Evolutionary conservation across 2,329 filamentous ascomycete genomes (phyloP).

Genomic region (Colletotrichum echinochloae): DNA sequence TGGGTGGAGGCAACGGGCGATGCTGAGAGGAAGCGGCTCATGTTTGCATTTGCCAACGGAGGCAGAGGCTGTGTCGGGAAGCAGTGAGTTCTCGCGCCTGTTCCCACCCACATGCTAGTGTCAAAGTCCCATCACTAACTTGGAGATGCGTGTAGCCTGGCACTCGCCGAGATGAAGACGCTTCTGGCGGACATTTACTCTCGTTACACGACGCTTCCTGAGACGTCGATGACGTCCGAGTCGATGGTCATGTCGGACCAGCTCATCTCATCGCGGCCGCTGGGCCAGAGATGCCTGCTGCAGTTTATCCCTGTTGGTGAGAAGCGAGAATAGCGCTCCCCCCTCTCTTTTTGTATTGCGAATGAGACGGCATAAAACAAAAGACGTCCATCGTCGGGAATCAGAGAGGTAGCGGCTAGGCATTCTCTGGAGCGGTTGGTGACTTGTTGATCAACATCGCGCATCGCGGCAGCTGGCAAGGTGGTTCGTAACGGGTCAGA

Average conservation of each 20-base stretch:
- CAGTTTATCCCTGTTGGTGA: constrained; percentile 55
- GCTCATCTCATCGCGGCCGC: constrained; percentile 73
- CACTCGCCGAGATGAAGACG: constrained; percentile 76
- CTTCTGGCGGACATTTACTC: constrained; percentile 73
- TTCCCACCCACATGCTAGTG: background rate
- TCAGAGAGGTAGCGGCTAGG: background rate
- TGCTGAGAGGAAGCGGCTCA: constrained; percentile 71
- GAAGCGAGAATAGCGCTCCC: constrained; percentile 21
- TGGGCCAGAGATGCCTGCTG: constrained; percentile 69
- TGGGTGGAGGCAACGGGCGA: constrained; percentile 84
- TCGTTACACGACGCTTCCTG: constrained; percentile 66
- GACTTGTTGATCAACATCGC: background rate
- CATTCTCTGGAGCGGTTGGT: background rate
- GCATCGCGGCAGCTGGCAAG: background rate
- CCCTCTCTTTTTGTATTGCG: background rate
- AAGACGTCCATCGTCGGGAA: background rate
- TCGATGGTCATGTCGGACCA: constrained; percentile 76
- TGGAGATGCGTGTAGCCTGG: constrained; percentile 58
- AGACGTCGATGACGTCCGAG: constrained; percentile 63
- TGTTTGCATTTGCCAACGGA: constrained; percentile 75
- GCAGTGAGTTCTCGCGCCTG: constrained; percentile 63
- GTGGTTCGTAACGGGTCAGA: constrained; percentile 2
- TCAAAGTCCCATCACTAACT: background rate
- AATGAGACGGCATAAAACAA: background rate
- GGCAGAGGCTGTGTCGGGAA: constrained; percentile 75